A percentile compares a stretch with the other conserved stretches of the same genome.
These are phyloP conservation scores for Cladosporium sp. DNA, from an alignment of 2,329 filamentous ascomycete genomes.

Conservation along the genomic window DNA sequence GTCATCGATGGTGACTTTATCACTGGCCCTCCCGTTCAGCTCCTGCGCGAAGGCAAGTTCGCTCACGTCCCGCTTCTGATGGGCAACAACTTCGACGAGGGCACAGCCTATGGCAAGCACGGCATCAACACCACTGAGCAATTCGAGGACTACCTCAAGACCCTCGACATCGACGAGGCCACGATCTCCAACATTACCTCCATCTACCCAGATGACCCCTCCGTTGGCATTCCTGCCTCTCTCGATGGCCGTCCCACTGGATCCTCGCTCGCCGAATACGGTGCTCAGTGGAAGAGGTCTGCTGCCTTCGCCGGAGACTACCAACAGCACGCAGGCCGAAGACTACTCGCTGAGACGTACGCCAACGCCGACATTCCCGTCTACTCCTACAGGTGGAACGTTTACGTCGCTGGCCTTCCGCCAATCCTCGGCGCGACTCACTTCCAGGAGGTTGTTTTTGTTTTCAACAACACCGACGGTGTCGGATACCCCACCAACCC, in stretches of 20 bases:
- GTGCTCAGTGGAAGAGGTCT: conserved; percentile 8
- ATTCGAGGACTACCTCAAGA: conserved; percentile 11
- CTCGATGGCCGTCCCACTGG: neutral
- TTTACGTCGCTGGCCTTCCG: conserved; percentile 5
- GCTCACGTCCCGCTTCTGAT: conserved; percentile 26
- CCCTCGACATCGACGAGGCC: neutral
- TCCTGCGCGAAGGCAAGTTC: conserved; percentile 14
- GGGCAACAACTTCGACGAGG: conserved; percentile 27
- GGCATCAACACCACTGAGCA: conserved; percentile 24
- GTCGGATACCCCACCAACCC: neutral
- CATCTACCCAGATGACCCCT: conserved; percentile 8
- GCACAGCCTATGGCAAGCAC: conserved; percentile 21
- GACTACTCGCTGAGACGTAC: conserved; percentile 6
- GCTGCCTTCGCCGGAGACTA: conserved; percentile 11
- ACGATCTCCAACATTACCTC: neutral
- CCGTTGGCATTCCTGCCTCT: conserved; percentile 3
- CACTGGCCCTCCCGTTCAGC: neutral
- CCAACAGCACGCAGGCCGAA: conserved; percentile 8
- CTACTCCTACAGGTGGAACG: conserved; percentile 11
- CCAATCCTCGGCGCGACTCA: conserved; percentile 26
- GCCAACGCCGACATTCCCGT: neutral
- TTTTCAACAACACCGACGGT: conserved; percentile 36
- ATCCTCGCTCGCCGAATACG: neutral
- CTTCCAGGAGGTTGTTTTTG: conserved; percentile 51
- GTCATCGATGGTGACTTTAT: conserved; percentile 10